phyloP scores from a whole-genome alignment of 139 green algal species.

The Mesotaenium endlicherianum region DNA sequence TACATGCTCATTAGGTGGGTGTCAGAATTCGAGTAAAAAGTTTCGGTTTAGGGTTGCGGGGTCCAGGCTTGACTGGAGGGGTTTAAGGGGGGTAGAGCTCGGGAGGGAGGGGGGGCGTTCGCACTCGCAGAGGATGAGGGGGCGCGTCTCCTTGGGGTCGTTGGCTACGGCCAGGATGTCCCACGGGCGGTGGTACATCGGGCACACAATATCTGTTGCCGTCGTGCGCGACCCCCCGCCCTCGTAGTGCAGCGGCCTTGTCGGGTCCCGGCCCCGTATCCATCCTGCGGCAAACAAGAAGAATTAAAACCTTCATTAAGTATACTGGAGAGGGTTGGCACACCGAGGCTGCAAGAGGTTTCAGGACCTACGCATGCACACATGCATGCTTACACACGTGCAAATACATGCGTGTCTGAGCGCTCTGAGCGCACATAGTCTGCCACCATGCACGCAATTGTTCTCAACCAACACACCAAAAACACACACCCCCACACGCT shows the following conservation, averaged over 20 bases:
- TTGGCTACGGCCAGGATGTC: slow-evolving; percentile 45
- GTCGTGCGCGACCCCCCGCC: slow-evolving; percentile 79
- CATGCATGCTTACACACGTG: not conserved
- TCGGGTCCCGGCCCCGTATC: slow-evolving; percentile 31
- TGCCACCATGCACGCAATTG: too few relatives aligned
- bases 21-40: too few relatives aligned
- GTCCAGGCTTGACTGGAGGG: too few relatives aligned
- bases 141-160: slow-evolving; percentile 61
- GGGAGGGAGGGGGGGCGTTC: not conserved
- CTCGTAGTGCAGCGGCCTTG: slow-evolving; percentile 70
- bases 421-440: too few relatives aligned
- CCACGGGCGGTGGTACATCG: slow-evolving; percentile 69
- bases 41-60: too few relatives aligned
- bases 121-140: slow-evolving; percentile 90
- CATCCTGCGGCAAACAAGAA: slow-evolving; percentile 35
- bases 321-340: too few relatives aligned
- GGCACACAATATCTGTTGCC: slow-evolving; percentile 92
- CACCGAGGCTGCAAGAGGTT: too few relatives aligned
- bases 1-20: too few relatives aligned
- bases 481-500: too few relatives aligned
- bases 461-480: too few relatives aligned
- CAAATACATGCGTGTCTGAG: not conserved
- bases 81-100: too few relatives aligned
- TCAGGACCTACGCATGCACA: not conserved
- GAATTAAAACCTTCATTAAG: too few relatives aligned